phyloP scores from a whole-genome alignment of 495 filamentous ascomycete genomes.

The Cetradonia linearis region DNA sequence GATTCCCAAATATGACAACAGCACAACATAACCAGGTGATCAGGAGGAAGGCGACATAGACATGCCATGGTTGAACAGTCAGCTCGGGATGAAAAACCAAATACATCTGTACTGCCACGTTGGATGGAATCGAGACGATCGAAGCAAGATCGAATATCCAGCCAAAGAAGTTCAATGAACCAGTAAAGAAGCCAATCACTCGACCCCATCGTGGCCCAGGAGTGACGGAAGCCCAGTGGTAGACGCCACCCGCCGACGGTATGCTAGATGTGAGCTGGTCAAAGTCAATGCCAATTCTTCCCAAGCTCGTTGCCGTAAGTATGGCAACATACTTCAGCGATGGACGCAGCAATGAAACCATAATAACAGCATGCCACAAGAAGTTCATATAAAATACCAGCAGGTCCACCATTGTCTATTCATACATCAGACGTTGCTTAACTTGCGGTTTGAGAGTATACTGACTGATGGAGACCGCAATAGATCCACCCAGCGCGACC shows the following conservation, averaged over 20 bases:
- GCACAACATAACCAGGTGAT: constrained; percentile 52
- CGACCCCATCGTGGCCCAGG: constrained; percentile 52
- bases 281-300: not conserved
- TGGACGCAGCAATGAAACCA: constrained; percentile 44
- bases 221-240: constrained; percentile 69
- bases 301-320: not conserved
- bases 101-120: constrained; percentile 60
- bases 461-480: constrained; percentile 28
- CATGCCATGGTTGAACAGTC: constrained; percentile 54
- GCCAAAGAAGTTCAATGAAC: constrained; percentile 64
- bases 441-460: not conserved
- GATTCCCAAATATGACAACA: constrained; percentile 58
- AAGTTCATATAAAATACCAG: constrained; percentile 46
- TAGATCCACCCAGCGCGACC: constrained; percentile 48
- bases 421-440: not conserved
- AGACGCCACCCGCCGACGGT: constrained; percentile 70
- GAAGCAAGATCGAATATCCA: constrained; percentile 61
- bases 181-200: constrained; percentile 57
- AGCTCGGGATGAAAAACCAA: constrained; percentile 50
- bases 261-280: constrained; percentile 61
- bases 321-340: constrained; percentile 40
- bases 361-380: constrained; percentile 43
- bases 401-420: constrained; percentile 40
- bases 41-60: constrained; percentile 58
- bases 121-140: constrained; percentile 53